Evolutionary conservation across 768 basidiomycete genomes (phyloP).

Genomic region (Brasilioporus rufonigricans): DNA sequence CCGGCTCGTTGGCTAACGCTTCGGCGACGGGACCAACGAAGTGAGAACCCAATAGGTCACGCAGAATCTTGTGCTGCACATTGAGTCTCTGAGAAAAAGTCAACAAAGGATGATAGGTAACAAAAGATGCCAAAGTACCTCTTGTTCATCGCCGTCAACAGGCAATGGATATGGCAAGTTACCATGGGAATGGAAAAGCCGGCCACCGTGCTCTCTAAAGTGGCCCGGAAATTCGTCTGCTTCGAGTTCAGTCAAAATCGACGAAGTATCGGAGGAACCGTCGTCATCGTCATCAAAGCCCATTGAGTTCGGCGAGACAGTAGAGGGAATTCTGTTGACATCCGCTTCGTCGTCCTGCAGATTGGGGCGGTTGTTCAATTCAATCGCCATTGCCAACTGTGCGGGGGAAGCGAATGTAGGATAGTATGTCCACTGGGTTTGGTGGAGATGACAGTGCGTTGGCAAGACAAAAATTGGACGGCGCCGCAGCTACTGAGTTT

Average conservation of each 20-base stretch:
- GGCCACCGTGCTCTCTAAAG: conserved; percentile 55
- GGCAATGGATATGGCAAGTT: conserved; percentile 69
- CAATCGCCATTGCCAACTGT: conserved; percentile 28
- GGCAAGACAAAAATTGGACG: conserved; percentile 38
- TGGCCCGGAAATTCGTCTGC: conserved; percentile 56
- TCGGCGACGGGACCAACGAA: conserved; percentile 60
- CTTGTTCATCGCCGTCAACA: conserved; percentile 66
- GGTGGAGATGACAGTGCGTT: conserved; percentile 35
- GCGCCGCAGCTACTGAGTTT: conserved; percentile 38
- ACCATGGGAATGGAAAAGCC: conserved; percentile 68
- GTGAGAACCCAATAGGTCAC: conserved; percentile 50
- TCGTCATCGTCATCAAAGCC: conserved; percentile 32
- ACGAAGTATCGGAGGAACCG: conserved; percentile 40
- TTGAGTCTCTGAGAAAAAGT: conserved; percentile 47
- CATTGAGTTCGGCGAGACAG: conserved; percentile 3
- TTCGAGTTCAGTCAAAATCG: conserved; percentile 44
- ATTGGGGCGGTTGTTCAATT: conserved; percentile 23
- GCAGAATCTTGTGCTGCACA: conserved; percentile 47
- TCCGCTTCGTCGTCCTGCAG: conserved; percentile 16
- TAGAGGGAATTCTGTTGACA: conserved; percentile 11
- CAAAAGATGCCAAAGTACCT: conserved; percentile 41
- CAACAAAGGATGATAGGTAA: neutral
- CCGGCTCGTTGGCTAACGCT: conserved; percentile 41
- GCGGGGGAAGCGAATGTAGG: conserved; percentile 6
- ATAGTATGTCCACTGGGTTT: conserved; percentile 18